Evolutionary conservation across 2,329 filamentous ascomycete genomes (phyloP).

Genomic region (Hyphodiscus sp.): DNA sequence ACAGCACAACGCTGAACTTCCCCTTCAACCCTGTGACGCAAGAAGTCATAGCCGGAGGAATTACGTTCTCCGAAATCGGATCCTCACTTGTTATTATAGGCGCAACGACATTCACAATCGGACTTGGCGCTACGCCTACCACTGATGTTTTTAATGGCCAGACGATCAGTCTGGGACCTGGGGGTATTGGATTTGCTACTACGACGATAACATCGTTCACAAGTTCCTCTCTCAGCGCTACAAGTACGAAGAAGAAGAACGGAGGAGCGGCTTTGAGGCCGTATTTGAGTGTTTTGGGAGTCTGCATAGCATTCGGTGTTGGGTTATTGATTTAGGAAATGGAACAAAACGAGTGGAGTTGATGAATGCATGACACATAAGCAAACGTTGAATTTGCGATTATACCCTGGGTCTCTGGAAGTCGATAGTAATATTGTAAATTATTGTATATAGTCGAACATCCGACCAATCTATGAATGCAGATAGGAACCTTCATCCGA

Average conservation of each 20-base stretch:
- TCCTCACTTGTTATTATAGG: slow-evolving; percentile 18
- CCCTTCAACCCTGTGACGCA: slow-evolving; percentile 20
- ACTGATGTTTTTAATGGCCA: slow-evolving; percentile 18
- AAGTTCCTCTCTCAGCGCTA: background rate
- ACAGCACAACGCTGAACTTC: slow-evolving; percentile 14
- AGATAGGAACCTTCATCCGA: too few species aligned
- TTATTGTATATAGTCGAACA: background rate
- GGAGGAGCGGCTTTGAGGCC: background rate
- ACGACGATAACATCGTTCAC: slow-evolving; percentile 17
- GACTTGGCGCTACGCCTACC: slow-evolving; percentile 13
- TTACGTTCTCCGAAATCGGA: slow-evolving; percentile 22
- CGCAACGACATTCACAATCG: slow-evolving; percentile 21
- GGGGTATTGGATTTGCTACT: slow-evolving; percentile 23
- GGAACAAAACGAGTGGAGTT: background rate
- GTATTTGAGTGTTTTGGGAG: slow-evolving; percentile 2
- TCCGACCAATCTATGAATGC: background rate
- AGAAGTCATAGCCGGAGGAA: slow-evolving; percentile 18
- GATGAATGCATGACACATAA: background rate
- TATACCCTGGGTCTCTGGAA: background rate
- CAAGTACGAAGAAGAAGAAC: slow-evolving; percentile 7
- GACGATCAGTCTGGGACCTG: slow-evolving; percentile 24
- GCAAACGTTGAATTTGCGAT: background rate
- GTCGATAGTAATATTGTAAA: background rate
- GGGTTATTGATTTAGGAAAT: background rate
- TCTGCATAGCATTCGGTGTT: background rate